Percentiles rank a stretch among this genome's conserved stretches.
These are phyloP conservation scores for Penicillium flavigenum DNA, from an alignment of 495 filamentous ascomycete genomes.

Conservation along the genomic window DNA sequence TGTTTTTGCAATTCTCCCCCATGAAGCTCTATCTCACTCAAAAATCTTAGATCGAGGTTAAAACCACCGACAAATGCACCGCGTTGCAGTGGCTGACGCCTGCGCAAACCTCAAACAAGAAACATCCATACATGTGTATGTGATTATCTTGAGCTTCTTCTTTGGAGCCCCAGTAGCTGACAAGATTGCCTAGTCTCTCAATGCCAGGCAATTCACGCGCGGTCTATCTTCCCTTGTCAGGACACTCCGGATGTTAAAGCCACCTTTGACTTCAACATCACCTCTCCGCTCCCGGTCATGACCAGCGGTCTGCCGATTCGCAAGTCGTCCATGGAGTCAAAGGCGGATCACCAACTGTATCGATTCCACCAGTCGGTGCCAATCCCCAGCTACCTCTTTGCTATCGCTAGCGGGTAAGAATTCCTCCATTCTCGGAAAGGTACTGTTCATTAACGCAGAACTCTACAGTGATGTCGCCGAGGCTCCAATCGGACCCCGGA, in stretches of 20 bases:
- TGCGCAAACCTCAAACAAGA: slow-evolving; percentile 87
- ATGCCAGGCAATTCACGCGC: slow-evolving; percentile 93
- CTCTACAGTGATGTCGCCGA: slow-evolving; percentile 66
- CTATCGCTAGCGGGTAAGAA: slow-evolving; percentile 72
- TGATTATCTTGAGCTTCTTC: slow-evolving; percentile 2
- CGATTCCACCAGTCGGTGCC: slow-evolving; percentile 85
- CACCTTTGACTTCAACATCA: slow-evolving; percentile 83
- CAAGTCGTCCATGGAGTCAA: slow-evolving; percentile 39
- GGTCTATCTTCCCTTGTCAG: slow-evolving; percentile 93
- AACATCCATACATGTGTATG: slow-evolving; percentile 89
- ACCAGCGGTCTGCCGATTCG: slow-evolving; percentile 78
- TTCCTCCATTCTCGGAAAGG: not conserved
- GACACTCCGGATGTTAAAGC: slow-evolving; percentile 95
- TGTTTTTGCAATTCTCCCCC: slow-evolving; percentile 15
- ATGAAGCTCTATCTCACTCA: slow-evolving; percentile 2
- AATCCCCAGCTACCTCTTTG: slow-evolving; percentile 92
- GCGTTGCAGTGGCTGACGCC: slow-evolving; percentile 92
- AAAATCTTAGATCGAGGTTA: slow-evolving; percentile 48
- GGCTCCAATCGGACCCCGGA: slow-evolving; percentile 81
- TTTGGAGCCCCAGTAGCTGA: slow-evolving; percentile 1
- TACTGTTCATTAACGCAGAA: slow-evolving; percentile 6
- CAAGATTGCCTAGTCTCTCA: slow-evolving; percentile 63
- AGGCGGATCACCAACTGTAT: slow-evolving; percentile 57
- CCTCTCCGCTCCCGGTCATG: slow-evolving; percentile 81
- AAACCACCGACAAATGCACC: slow-evolving; percentile 83